Evolutionary conservation across 176 grass and related monocot species (phyloP), one percentile per base, ranked within the genome.

Genomic region (Oryza glaberrima): DNA sequence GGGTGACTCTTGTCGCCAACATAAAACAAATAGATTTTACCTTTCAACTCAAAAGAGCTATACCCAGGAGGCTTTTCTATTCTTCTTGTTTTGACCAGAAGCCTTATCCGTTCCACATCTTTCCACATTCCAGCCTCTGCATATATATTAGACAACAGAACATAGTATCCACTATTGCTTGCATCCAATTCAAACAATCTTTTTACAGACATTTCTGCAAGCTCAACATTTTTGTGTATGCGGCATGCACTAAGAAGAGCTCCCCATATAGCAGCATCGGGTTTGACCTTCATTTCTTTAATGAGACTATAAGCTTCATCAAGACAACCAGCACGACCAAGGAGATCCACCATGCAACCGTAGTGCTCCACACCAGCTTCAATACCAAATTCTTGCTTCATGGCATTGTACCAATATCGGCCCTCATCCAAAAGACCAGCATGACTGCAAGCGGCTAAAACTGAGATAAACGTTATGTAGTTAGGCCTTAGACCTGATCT

Each of bases 131-230:
- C 90, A 65, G 88, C 87, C 83, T 92, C 88, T 77, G 89, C 90
- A 88, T 97, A 97, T 83, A 94, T 92, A 88, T 94, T 97, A 25
- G 94, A 88, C 79, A 97, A 83, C 56, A 97, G 79, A 73, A 97
- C 90, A 83, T 97, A 94, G 54, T 92, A 97, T 35, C 94, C 94
- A 73, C 83, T 78, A 73, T 92, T 97, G 71, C 87, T 91, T 9
- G 81, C 81, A 80, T 97, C 94, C 38, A 97, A 80, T 72, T 90
- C 88, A 74, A 94, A 97, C 86, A 97, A 87, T 83, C 83, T 94
- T 71, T 90, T 83, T 3, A 86, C 88, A 81, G 83, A 88, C 83
- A 94, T 88, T 86, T 97, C 92, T 78, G 83, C 94, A 65, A 97
- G 82, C 34, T 94, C 86, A 87, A 97, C 88, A 85, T 97, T 97